These are phyloP conservation scores for Lecanicillium sp. DNA, from an alignment of 2,329 filamentous ascomycete species.

Conservation along the genomic window DNA sequence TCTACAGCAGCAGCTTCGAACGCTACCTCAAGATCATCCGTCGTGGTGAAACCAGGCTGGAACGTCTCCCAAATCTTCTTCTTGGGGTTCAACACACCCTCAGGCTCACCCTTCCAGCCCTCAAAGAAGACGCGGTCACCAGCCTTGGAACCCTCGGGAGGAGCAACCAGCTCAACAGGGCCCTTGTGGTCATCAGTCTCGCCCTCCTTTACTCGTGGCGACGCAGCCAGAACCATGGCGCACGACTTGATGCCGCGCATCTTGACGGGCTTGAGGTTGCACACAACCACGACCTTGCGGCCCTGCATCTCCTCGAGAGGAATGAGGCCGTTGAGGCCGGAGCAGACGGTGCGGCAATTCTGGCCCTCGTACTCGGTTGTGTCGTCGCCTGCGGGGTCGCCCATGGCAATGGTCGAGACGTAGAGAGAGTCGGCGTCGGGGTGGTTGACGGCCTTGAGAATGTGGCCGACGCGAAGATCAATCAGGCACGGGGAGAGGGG, in stretches of 20 bases:
- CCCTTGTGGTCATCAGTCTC: conserved; percentile 79
- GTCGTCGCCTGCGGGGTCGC: conserved; percentile 81
- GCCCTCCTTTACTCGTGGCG: conserved; percentile 72
- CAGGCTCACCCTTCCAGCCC: conserved; percentile 87
- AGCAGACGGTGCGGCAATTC: conserved; percentile 90
- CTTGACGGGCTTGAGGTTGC: conserved; percentile 97
- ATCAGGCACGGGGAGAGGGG: conserved; percentile 79
- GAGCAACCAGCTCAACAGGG: conserved; percentile 84
- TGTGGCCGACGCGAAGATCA: conserved; percentile 93
- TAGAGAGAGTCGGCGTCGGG: conserved; percentile 94
- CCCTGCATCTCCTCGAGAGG: conserved; percentile 95
- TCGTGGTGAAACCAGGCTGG: conserved; percentile 94
- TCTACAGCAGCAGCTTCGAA: conserved; percentile 77
- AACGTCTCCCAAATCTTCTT: conserved; percentile 99
- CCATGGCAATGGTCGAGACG: conserved; percentile 92
- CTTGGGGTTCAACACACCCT: conserved; percentile 93
- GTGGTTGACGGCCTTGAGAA: conserved; percentile 91
- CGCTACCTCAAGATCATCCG: conserved; percentile 67
- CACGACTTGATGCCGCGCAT: conserved; percentile 79
- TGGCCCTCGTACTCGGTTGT: conserved; percentile 88
- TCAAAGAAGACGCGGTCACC: conserved; percentile 90
- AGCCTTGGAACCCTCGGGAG: conserved; percentile 68
- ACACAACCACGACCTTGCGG: conserved; percentile 90
- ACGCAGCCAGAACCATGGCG: conserved; percentile 93
- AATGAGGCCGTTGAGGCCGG: conserved; percentile 85